A percentile compares a stretch with the other conserved stretches of the same genome.
phyloP scores from a whole-genome alignment of 1,139 yeast genomes.

The Candida sanyaensis region DNA sequence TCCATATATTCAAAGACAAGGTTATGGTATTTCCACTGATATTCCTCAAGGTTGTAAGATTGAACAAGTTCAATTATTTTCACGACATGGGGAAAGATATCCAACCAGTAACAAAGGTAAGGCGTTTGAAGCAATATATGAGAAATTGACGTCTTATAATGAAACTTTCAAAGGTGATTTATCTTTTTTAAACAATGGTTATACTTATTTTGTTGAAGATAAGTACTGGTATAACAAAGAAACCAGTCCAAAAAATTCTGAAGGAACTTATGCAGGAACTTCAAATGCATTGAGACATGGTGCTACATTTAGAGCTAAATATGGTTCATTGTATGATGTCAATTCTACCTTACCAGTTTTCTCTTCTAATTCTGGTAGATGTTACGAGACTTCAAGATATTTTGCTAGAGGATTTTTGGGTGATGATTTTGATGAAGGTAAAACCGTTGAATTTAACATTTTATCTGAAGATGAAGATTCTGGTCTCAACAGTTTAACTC shows the following conservation, averaged over 20 bases:
- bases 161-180: slow-evolving; percentile 32
- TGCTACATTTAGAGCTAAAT: slow-evolving; percentile 32
- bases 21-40: slow-evolving; percentile 48
- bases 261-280: slow-evolving; percentile 32
- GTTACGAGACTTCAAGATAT: slow-evolving; percentile 29
- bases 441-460: slow-evolving; percentile 24
- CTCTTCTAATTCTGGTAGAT: slow-evolving; percentile 33
- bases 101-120: slow-evolving; percentile 42
- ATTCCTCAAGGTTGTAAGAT: slow-evolving; percentile 54
- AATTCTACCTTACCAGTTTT: slow-evolving; percentile 30
- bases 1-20: slow-evolving; percentile 47
- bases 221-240: slow-evolving; percentile 28
- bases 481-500: slow-evolving; percentile 42
- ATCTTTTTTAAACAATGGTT: slow-evolving; percentile 30
- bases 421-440: slow-evolving; percentile 22
- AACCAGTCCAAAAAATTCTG: slow-evolving; percentile 29
- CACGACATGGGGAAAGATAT: slow-evolving; percentile 75
- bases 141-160: slow-evolving; percentile 24
- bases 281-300: slow-evolving; percentile 37
- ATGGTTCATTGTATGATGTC: slow-evolving; percentile 27
- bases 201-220: slow-evolving; percentile 32
- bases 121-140: slow-evolving; percentile 18
- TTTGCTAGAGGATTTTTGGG: slow-evolving; percentile 39
- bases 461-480: slow-evolving; percentile 25
- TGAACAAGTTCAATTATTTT: slow-evolving; percentile 64